phyloP scores from a whole-genome alignment of 345 rosid species.

The Eucalyptus rudis region DNA sequence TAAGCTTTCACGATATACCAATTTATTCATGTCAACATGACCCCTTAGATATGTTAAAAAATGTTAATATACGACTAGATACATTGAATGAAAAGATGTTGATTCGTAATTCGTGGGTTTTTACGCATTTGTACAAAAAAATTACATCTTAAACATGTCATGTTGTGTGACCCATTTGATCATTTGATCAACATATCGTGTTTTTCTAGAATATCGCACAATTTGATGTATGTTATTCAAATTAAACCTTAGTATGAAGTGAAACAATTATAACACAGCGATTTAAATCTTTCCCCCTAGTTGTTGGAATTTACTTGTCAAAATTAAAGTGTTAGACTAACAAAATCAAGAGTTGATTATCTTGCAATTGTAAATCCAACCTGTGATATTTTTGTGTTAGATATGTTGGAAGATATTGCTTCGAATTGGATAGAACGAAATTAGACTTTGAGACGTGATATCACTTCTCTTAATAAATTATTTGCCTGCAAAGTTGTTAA shows the following conservation, averaged over 20 bases:
- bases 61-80: background rate
- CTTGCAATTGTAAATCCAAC: background rate
- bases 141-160: background rate
- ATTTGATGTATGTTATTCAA: background rate
- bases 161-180: background rate
- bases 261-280: background rate
- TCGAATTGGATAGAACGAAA: no score
- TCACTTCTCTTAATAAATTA: no score
- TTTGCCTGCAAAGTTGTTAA: no score
- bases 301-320: background rate
- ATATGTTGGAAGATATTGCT: background rate
- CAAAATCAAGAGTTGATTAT: background rate
- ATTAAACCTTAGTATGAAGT: background rate
- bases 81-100: background rate
- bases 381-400: background rate
- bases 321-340: background rate
- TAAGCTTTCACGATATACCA: background rate
- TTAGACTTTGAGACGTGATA: no score
- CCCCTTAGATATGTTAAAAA: background rate
- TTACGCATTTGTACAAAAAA: background rate
- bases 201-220: background rate
- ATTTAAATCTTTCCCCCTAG: background rate
- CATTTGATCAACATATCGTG: background rate
- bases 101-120: accelerated
- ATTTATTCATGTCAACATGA: background rate